Conservation (phyloP, 176 grass and related monocot species). For the Elymus sibiricus region DNA sequence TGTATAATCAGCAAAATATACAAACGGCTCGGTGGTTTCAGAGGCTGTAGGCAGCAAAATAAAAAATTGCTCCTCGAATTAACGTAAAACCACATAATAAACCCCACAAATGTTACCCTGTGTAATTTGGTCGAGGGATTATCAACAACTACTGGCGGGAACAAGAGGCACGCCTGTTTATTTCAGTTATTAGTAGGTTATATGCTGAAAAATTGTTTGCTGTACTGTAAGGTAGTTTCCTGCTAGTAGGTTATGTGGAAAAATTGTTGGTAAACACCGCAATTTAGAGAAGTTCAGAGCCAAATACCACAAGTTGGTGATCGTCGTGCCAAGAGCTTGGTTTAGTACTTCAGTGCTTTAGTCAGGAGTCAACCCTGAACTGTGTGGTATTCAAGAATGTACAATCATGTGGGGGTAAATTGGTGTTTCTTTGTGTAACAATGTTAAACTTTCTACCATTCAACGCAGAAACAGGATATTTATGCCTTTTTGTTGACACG, state of each 20-base stretch:
- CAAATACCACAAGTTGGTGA: background rate
- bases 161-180: background rate
- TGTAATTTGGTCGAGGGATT: background rate
- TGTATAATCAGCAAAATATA: no score
- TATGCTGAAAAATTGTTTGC: background rate
- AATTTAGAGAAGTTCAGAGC: background rate
- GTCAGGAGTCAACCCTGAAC: background rate
- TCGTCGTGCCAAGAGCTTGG: background rate
- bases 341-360: background rate
- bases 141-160: background rate
- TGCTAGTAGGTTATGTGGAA: background rate
- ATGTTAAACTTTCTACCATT: constrained; percentile 6
- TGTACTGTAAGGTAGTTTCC: background rate
- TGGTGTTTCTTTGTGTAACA: background rate
- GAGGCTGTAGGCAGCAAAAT: no score
- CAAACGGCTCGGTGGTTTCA: background rate
- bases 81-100: background rate
- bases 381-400: background rate
- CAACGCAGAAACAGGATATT: constrained; percentile 3
- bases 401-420: background rate
- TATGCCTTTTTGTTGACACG: background rate
- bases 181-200: background rate
- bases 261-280: background rate
- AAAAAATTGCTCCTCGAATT: background rate
- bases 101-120: background rate